Evolutionary conservation across 176 grass and related monocot species (phyloP), one percentile per base, ranked within the genome.

Genomic region (Panicum miliaceum): DNA sequence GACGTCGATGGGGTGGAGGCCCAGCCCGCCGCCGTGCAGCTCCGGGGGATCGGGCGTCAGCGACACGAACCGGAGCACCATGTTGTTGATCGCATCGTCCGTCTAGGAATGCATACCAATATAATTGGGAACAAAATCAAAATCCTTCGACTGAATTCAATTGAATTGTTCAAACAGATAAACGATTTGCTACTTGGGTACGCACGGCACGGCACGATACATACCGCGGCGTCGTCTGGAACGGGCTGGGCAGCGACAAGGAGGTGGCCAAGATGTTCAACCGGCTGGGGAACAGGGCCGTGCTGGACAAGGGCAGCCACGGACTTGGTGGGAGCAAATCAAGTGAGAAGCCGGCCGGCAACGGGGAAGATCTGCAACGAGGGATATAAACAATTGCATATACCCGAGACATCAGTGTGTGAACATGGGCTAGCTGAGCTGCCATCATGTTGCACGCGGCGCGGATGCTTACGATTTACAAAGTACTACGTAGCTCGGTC

Each of bases 251-350:
- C 8, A 89, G 90, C 69, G 88, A 96, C 71, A 92, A 85, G 76
- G 93, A 86, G 0, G 90, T 91, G 32, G 90, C 90, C 0, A 91
- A 89, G 80, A 80, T 96, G 7, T 96, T 96, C 82, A 91, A 92
- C 41, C 88, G 56, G 56, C 56, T 59, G n/a, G 56, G 56, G 20
- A 23, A 12, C 8, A 90, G 71, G 76, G 90, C 92, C 50, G 90
- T 95, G 38, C 88, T 92, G 75, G 51, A 89, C 1, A 88, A 89
- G 25, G 71, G 90, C 1, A 89, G 88, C 82, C 27, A 60, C 2
- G 5, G 3, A 14, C 48, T 22, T 22, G 53, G 53, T 54, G 20
- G 20, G 56, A 59, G 56, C 51, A 20, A 48, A 12, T 48, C 56
- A 59, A 59, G n/a, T 59, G 56, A 59, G 56, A 59, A 23, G 56